Conservation (phyloP, 306 rosid species). For the Citrullus colocynthis region DNA sequence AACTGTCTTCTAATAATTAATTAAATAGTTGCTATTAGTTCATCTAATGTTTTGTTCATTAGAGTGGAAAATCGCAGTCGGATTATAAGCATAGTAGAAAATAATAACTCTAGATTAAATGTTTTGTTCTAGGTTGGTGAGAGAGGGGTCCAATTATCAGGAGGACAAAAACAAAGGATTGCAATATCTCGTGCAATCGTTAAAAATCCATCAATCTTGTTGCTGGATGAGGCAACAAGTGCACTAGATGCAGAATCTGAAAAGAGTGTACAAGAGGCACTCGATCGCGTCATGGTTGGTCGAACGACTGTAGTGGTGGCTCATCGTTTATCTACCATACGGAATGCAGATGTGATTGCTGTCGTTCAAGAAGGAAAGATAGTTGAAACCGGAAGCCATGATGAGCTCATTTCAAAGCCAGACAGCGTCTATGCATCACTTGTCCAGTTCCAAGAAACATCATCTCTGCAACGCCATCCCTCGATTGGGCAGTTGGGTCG, state of each 20-base stretch:
- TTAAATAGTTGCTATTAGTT: neutral
- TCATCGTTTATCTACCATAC: conserved; percentile 86
- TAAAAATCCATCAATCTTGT: conserved; percentile 75
- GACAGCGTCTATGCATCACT: conserved; percentile 70
- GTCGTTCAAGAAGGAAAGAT: conserved; percentile 79
- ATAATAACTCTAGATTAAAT: neutral
- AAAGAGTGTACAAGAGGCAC: conserved; percentile 96
- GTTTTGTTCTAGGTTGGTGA: conserved; percentile 66
- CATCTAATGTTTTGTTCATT: neutral
- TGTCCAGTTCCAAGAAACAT: conserved; percentile 60
- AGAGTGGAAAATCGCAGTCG: no score
- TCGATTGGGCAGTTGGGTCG: conserved; percentile 38
- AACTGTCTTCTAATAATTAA: neutral
- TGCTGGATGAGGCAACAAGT: conserved; percentile 93
- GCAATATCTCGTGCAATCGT: conserved; percentile 87
- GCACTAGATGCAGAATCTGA: conserved; percentile 93
- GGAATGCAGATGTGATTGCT: conserved; percentile 73
- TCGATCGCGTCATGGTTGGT: conserved; percentile 91
- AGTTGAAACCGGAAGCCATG: conserved; percentile 89
- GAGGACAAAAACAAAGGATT: conserved; percentile 93
- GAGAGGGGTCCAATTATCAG: conserved; percentile 92
- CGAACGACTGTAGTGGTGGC: conserved; percentile 86
- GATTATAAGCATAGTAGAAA: neutral
- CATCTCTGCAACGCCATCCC: conserved; percentile 49
- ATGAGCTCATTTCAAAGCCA: conserved; percentile 64